Conservation (phyloP, 345 rosid genomes). For the Citrus inodora region DNA sequence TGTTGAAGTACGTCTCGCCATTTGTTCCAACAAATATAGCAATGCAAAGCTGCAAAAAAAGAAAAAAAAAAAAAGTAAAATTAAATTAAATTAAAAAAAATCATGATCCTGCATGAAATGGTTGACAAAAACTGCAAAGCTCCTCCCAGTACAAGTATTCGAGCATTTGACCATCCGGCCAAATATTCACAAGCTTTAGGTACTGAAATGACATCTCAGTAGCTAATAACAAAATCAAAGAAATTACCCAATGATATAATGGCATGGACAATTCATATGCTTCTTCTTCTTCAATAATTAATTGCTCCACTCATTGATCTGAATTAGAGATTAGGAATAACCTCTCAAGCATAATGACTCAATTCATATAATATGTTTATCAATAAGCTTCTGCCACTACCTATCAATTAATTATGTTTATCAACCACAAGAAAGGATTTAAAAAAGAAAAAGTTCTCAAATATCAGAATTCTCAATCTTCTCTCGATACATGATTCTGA, state of each 20-base stretch:
- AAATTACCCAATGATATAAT: not conserved
- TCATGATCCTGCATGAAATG: not conserved
- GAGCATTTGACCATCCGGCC: not conserved
- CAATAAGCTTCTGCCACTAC: too few relatives aligned
- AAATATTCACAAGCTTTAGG: not conserved
- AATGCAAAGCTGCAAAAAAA: not conserved
- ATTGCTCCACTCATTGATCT: not conserved
- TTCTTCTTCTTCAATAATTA: not conserved
- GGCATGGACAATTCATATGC: not conserved
- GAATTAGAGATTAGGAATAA: not conserved
- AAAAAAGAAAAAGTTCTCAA: too few relatives aligned
- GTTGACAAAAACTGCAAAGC: not conserved
- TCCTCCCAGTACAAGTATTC: not conserved
- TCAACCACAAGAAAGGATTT: not conserved
- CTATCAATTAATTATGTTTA: too few relatives aligned
- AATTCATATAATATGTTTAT: not conserved
- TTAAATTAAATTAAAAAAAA: too few relatives aligned
- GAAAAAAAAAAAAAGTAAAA: too few relatives aligned
- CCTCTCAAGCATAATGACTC: not conserved
- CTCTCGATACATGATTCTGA: not conserved
- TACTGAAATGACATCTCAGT: not conserved
- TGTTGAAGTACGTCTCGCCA: constrained; percentile 89
- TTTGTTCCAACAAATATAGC: constrained; percentile 70
- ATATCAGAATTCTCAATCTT: not conserved
- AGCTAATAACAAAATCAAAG: not conserved